Evolutionary conservation across 495 filamentous ascomycete genomes (phyloP), one percentile per base, ranked within the genome.

Genomic region (Penicillium malachiteum): DNA sequence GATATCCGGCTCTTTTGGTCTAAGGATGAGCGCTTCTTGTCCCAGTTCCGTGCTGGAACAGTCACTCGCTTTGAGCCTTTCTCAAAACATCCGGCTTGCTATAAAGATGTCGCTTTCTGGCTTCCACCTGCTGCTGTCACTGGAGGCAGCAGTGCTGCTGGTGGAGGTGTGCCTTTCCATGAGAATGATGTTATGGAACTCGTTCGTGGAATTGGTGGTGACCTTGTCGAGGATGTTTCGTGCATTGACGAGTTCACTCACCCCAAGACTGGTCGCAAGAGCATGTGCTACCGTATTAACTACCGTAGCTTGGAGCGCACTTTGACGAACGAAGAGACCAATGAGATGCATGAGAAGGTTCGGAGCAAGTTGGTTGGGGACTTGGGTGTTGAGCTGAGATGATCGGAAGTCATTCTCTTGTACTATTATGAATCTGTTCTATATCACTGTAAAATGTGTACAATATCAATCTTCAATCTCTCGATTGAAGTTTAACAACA

Each of bases 1-100:
- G 94, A 98, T 62, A 98, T 98, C 58, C 85, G 94, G n/a, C 84
- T 97, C 8, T 97, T 98, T 75, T 98, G 94, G 95, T 94, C 89
- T 9, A 72, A 77, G 46, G 94, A 98, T 63, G 57, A 76, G 58
- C 83, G 94, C 9, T 98, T 97, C 71, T 71, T 95, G 31, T 70
- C 68, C 5, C 94, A 98, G 68, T 98, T 98, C 73, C 77, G 79
- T 5, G 78, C 85, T 0, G 83, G 80, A 14, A 72, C 80, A 21
- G 79, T 96, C 57, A 80, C 79, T 53, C 82, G 81, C 31, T 97
- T 93, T 70, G 76, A 83, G 52, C 87, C 89, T 9, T 97, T 96
- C 75, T 95, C 90, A 32, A 96, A 88, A 72, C 80, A 94, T 69
- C 94, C 94, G 1, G 82, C 84, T 10, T 92, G 89, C 69, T 86